Evolutionary conservation across 108 stramenopile genomes (phyloP).

Genomic region (Cyclotella sp.): DNA sequence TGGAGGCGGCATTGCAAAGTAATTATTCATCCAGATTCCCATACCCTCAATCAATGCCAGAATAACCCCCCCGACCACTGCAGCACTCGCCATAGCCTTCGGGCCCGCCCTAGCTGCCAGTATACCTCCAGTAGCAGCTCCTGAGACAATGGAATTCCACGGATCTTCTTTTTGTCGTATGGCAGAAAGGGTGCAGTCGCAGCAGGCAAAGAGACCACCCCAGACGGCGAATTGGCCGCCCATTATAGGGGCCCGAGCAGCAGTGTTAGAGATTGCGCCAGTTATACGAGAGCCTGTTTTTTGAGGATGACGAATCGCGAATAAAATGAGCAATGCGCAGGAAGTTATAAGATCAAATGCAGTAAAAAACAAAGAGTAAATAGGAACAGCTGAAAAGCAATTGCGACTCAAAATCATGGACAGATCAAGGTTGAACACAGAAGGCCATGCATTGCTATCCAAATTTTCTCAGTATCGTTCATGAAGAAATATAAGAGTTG

Average conservation of each 20-base stretch:
- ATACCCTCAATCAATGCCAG: constrained; percentile 98
- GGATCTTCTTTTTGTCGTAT: constrained; percentile 98
- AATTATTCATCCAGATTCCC: constrained; percentile 81
- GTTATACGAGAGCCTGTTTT: constrained; percentile 56
- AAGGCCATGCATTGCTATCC: no score
- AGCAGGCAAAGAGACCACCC: constrained; percentile 97
- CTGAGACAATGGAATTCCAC: constrained; percentile 97
- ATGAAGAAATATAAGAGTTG: no score
- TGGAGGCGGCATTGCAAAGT: constrained; percentile 33
- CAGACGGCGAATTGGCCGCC: constrained; percentile 96
- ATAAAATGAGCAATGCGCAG: no score
- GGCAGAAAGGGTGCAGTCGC: constrained; percentile 93
- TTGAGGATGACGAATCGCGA: no score
- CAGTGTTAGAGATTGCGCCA: constrained; percentile 83
- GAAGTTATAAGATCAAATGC: no score
- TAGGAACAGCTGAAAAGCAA: background rate
- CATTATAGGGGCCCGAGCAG: constrained; percentile 92
- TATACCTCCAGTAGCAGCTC: constrained; percentile 94
- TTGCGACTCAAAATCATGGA: background rate
- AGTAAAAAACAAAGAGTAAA: no score
- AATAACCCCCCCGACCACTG: constrained; percentile 93
- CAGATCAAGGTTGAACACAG: background rate
- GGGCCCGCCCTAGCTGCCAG: constrained; percentile 97
- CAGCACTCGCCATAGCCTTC: constrained; percentile 92
- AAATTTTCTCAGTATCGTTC: no score